Conservation (phyloP, 768 basidiomycete species). For the Chalciporus sphaerocephalus region DNA sequence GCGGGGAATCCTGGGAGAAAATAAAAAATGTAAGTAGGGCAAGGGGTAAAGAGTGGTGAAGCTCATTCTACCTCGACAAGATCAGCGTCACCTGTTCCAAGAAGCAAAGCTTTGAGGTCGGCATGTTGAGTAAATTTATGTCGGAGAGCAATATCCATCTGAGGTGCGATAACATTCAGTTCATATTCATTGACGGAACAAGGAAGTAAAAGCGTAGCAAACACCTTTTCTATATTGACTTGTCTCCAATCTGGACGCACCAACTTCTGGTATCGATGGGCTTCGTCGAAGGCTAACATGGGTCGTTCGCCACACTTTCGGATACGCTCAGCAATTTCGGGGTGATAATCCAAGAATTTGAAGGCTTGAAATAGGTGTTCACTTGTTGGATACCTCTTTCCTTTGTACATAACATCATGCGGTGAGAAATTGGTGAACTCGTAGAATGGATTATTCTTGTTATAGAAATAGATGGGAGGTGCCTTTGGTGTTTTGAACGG, state of each 20-base stretch:
- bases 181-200: background rate
- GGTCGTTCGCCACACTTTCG: constrained; percentile 60
- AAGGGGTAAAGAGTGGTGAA: background rate
- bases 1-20: constrained; percentile 57
- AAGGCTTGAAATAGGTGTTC: constrained; percentile 77
- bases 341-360: constrained; percentile 62
- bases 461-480: constrained; percentile 54
- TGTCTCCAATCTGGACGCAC: constrained; percentile 65
- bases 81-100: constrained; percentile 61
- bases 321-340: constrained; percentile 65
- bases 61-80: constrained; percentile 57
- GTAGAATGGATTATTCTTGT: constrained; percentile 60
- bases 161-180: background rate
- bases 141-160: constrained; percentile 66
- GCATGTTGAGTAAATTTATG: constrained; percentile 70
- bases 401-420: constrained; percentile 57
- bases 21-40: background rate
- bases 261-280: constrained; percentile 57
- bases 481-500: constrained; percentile 27
- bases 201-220: background rate
- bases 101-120: constrained; percentile 53
- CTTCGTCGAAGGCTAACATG: constrained; percentile 62
- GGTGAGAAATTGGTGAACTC: constrained; percentile 73
- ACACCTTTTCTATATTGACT: constrained; percentile 62
- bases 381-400: constrained; percentile 66